Conservation (phyloP, 768 basidiomycete genomes). For the Lactarius hatsudake region DNA sequence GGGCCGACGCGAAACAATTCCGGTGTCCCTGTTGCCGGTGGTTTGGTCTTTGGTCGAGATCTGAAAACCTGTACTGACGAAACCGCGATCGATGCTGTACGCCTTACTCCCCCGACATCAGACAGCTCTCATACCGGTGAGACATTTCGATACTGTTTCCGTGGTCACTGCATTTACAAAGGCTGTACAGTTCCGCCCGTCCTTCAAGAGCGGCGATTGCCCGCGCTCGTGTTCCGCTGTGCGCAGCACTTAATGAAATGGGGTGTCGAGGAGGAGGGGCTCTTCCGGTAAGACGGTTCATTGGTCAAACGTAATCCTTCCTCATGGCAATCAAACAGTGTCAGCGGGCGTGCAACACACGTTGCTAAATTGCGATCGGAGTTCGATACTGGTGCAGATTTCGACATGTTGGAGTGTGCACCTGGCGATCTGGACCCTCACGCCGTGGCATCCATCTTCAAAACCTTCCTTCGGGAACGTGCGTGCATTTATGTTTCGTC, state of each 20-base stretch:
- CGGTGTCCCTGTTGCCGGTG: constrained; percentile 37
- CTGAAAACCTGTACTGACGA: constrained; percentile 54
- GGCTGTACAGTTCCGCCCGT: constrained; percentile 3
- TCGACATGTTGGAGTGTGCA: constrained; percentile 70
- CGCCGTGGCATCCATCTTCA: constrained; percentile 90
- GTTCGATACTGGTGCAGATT: constrained; percentile 88
- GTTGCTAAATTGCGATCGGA: constrained; percentile 69
- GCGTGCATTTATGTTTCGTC: constrained; percentile 38
- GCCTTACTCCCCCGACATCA: constrained; percentile 16
- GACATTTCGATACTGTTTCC: neutral
- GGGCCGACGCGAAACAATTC: constrained; percentile 44
- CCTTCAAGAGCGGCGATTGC: constrained; percentile 42
- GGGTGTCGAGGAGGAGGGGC: constrained; percentile 83
- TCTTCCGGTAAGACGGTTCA: constrained; percentile 65
- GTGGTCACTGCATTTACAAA: constrained; percentile 22
- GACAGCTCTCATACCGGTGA: constrained; percentile 13
- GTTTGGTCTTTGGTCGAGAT: constrained; percentile 66
- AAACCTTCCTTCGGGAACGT: constrained; percentile 91
- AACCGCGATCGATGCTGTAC: constrained; percentile 45
- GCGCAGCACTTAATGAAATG: constrained; percentile 78
- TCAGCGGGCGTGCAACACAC: constrained; percentile 82
- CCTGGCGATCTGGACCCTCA: constrained; percentile 93
- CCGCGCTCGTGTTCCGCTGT: constrained; percentile 78
- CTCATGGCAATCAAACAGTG: constrained; percentile 43
- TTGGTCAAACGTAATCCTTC: constrained; percentile 1